Conservation (phyloP, 805 yeast genomes). For the Peterozyma xylosa region DNA sequence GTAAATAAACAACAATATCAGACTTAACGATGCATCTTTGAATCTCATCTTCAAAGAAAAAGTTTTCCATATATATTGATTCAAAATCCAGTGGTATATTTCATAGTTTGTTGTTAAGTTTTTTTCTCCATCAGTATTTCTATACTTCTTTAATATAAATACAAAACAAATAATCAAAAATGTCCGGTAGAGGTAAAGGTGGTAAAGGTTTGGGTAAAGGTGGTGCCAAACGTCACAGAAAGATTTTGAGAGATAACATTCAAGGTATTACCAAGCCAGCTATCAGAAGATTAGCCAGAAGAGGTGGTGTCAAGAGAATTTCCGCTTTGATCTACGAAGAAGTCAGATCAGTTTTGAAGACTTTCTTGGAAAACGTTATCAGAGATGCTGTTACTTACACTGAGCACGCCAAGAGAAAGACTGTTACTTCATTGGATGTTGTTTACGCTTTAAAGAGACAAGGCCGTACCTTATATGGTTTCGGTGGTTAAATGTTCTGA, state of each 20-base stretch:
- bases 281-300: slow-evolving; percentile 99
- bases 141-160: slow-evolving; percentile 6
- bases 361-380: slow-evolving; percentile 94
- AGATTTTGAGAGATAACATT: slow-evolving; percentile 98
- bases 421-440: slow-evolving; percentile 97
- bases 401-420: slow-evolving; percentile 99
- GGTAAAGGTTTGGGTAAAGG: slow-evolving; percentile 99
- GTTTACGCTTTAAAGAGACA: slow-evolving; percentile 99
- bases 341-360: slow-evolving; percentile 93
- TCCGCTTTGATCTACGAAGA: slow-evolving; percentile 98
- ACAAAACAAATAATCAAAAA: slow-evolving; percentile 23
- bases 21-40: too few relatives aligned
- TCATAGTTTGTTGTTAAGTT: background rate
- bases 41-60: too few relatives aligned
- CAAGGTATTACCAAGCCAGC: slow-evolving; percentile 99
- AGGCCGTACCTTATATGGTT: slow-evolving; percentile 99
- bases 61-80: too few relatives aligned
- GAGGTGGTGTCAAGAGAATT: slow-evolving; percentile 99
- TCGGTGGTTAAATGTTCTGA: slow-evolving; percentile 77
- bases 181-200: slow-evolving; percentile 99
- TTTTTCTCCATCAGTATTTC: slow-evolving; percentile 2
- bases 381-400: slow-evolving; percentile 99
- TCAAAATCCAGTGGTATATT: too few relatives aligned
- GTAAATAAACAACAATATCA: too few relatives aligned
- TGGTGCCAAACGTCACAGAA: slow-evolving; percentile 99